Evolutionary conservation across 2,329 filamentous ascomycete species (phyloP).

Genomic region (Diaporthe ilicicola): DNA sequence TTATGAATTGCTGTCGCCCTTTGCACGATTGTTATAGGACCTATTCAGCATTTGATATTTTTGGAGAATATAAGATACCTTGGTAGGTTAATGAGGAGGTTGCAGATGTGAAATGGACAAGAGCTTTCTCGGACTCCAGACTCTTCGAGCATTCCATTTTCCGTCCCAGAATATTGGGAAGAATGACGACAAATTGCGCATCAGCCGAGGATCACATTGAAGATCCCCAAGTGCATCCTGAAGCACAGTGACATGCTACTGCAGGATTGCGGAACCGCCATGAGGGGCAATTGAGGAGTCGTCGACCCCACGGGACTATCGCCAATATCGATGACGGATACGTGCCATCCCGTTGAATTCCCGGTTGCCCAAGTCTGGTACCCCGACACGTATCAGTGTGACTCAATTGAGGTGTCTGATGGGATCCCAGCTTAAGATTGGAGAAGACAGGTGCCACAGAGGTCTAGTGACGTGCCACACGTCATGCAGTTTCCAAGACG

Average conservation of each 20-base stretch:
- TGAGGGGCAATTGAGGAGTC: slow-evolving; percentile 1
- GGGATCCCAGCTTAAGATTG: background rate
- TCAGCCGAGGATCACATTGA: background rate
- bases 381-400: too few relatives aligned
- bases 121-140: background rate
- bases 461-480: background rate
- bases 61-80: too few relatives aligned
- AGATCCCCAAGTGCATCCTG: background rate
- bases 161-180: fast-evolving
- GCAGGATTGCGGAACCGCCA: background rate
- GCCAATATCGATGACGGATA: background rate
- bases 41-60: too few relatives aligned
- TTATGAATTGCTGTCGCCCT: too few relatives aligned
- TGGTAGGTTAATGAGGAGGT: too few relatives aligned
- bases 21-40: too few relatives aligned
- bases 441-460: background rate
- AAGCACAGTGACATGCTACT: background rate
- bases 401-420: background rate
- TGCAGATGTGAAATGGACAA: too few relatives aligned
- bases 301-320: background rate
- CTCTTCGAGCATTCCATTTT: background rate
- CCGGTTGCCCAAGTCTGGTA: background rate
- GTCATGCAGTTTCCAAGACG: background rate
- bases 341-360: background rate
- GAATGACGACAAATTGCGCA: background rate